phyloP scores from a whole-genome alignment of 106 monocot species.

The Apostasia ramifera region DNA sequence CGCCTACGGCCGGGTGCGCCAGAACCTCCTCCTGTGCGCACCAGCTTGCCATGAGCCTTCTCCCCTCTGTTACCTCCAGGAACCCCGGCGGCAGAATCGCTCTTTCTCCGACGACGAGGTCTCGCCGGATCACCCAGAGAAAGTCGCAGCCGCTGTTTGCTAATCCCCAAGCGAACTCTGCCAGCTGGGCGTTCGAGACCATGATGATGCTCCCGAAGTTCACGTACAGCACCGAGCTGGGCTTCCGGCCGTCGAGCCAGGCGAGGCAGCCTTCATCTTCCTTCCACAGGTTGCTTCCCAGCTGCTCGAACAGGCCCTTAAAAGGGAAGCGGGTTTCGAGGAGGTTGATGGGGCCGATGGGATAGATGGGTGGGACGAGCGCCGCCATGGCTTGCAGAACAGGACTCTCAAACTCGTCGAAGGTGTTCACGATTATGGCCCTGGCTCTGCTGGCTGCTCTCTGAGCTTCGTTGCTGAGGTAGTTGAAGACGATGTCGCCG shows the following conservation, averaged over 20 bases:
- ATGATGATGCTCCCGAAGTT: slow-evolving; percentile 6
- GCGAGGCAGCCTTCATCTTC: not conserved
- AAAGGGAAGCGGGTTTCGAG: not conserved
- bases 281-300: not conserved
- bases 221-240: not conserved
- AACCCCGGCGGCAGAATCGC: not conserved
- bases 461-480: not conserved
- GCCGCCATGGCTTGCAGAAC: not conserved
- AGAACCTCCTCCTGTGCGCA: slow-evolving; percentile 4
- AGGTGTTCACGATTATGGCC: slow-evolving; percentile 8
- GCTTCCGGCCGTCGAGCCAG: not conserved
- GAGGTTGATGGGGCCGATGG: not conserved
- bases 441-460: not conserved
- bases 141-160: not conserved
- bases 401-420: not conserved
- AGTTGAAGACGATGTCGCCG: slow-evolving; percentile 5
- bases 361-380: not conserved
- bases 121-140: slow-evolving; percentile 1
- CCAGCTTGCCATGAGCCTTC: slow-evolving; percentile 4
- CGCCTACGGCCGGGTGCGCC: slow-evolving; percentile 1
- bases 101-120: not conserved
- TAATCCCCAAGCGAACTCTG: slow-evolving; percentile 8
- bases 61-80: not conserved
- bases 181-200: not conserved
- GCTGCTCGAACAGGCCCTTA: too few relatives aligned